A percentile compares a stretch with the other conserved stretches of the same genome.
These are phyloP conservation scores for Coccomyxa subellipsoidea DNA, from an alignment of 163 green algal species.

Conservation along the genomic window DNA sequence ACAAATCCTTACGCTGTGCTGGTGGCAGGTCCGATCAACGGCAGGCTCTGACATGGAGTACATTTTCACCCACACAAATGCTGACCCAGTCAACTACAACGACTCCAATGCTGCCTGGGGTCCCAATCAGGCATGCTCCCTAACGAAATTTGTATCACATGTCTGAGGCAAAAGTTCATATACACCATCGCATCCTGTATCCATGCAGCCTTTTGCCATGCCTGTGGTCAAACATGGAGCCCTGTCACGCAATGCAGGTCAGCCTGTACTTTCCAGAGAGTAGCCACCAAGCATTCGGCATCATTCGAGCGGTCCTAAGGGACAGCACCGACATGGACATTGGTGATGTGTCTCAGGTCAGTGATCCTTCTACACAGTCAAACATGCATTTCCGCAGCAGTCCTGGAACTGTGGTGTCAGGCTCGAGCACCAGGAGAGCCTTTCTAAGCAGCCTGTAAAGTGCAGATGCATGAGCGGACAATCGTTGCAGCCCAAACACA, in stretches of 20 bases:
- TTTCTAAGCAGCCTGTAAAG: too few relatives aligned
- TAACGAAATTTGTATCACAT: not conserved
- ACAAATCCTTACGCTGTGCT: not conserved
- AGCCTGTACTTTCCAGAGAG: constrained; percentile 50
- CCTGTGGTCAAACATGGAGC: too few relatives aligned
- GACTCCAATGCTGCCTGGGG: not conserved
- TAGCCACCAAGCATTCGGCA: constrained; percentile 36
- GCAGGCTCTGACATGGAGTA: constrained; percentile 1
- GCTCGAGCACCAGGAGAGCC: too few relatives aligned
- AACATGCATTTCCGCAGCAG: not conserved
- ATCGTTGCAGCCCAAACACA: not conserved
- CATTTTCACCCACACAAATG: not conserved
- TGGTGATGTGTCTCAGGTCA: not conserved
- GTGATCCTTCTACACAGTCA: constrained; percentile 22
- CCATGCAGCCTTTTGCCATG: too few relatives aligned
- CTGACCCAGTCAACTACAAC: not conserved
- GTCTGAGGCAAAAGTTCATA: too few relatives aligned
- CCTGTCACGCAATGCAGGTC: constrained; percentile 29
- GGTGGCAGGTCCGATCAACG: not conserved
- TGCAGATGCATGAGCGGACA: not conserved
- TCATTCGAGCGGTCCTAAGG: constrained; percentile 46
- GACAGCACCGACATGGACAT: constrained; percentile 31
- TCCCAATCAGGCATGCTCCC: not conserved
- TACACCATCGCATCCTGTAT: too few relatives aligned
- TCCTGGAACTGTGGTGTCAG: too few relatives aligned